Evolutionary conservation across 2,329 filamentous ascomycete genomes (phyloP), one percentile per base, ranked within the genome.

Genomic region (Diaporthe batatas): DNA sequence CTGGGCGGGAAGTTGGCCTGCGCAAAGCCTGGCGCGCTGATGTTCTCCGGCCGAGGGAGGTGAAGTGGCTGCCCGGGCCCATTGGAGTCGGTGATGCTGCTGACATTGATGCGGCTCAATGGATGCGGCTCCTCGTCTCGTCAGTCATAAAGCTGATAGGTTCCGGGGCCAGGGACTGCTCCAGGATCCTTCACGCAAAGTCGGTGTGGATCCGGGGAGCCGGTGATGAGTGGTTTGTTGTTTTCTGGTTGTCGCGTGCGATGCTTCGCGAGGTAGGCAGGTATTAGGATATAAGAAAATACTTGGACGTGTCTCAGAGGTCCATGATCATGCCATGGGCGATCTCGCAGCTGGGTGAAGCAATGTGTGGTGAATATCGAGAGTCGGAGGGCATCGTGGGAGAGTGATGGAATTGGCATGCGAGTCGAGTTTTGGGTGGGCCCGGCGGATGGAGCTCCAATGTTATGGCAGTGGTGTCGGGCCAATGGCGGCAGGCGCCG

Each of bases 11-110:
- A 1, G 84, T 80, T 6, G 85, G 83, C 57, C 87, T 86, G 76
- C 87, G 85, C 62, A 89, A 80, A 51, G 86, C 86, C 75, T 90
- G 89, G 75, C 89, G 83, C 74, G 89, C 83, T 6, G 89, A 90
- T 11, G 87, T 86, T 77, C 89, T 86, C 78, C 89, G 81, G 42
- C 84, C 83, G 18, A 87, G 78, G 72, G 80, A 83, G 69, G 82
- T 84, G 77, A 84, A 85, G 77, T 86, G 83, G 76, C 81, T 84
- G 29, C 80, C 79, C 25, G 84, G 83, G 76, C 84, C 86, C 78
- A 87, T 82, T 47, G 90, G 88, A 6, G 89, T 90, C 71, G 88
- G 88, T 76, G 88, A 90, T 75, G 83, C 84, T 70, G 86, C 83
- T 73, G 88, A 83, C 87, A 89, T 89, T 47, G 68, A 79, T 75